phyloP scores from a whole-genome alignment of 257 asterid genomes.

The Solanum peruvianum region DNA sequence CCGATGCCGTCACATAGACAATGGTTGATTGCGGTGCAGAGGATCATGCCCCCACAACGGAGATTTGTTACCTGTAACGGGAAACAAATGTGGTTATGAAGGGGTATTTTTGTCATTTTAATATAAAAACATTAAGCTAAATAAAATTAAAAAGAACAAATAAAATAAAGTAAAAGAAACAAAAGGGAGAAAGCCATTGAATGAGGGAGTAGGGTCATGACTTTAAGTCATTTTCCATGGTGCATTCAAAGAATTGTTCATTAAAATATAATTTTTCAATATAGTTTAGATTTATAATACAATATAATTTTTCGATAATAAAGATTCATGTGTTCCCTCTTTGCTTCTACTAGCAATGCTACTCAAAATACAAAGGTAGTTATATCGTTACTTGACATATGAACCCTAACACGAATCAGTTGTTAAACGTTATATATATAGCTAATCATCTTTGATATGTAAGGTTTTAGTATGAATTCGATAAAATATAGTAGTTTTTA shows the following conservation, averaged over 20 bases:
- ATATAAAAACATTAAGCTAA: not conserved
- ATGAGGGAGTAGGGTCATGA: constrained; percentile 15
- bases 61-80: constrained; percentile 56
- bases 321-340: not conserved
- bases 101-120: not conserved
- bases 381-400: not conserved
- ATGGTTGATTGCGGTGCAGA: constrained; percentile 64
- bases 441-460: not conserved
- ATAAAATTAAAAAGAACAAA: not conserved
- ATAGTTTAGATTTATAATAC: not conserved
- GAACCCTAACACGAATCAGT: not conserved
- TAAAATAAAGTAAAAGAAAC: not conserved
- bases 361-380: not conserved
- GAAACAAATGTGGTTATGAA: not conserved
- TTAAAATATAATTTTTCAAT: not conserved
- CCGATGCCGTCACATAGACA: constrained; percentile 79
- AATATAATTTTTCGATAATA: not conserved
- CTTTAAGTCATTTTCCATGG: not conserved
- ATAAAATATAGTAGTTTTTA: not conserved
- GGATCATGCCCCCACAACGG: constrained; percentile 62
- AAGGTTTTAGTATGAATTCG: not conserved
- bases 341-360: not conserved
- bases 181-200: not conserved
- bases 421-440: not conserved
- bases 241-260: not conserved